These are phyloP conservation scores for Pseudogymnoascus sp. DNA, from an alignment of 2,329 filamentous ascomycete genomes.

Conservation along the genomic window DNA sequence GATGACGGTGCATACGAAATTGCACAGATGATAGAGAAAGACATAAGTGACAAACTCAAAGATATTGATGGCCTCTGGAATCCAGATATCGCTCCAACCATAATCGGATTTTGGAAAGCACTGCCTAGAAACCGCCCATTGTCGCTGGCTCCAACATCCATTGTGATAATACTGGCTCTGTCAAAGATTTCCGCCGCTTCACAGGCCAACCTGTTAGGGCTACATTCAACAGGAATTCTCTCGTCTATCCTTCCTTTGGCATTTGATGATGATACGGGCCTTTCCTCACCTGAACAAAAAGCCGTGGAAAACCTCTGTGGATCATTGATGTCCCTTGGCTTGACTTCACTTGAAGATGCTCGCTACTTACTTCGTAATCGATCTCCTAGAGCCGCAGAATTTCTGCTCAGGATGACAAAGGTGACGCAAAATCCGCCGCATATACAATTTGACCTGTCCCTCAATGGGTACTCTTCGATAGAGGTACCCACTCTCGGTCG, in stretches of 20 bases:
- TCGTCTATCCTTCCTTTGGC: constrained; percentile 56
- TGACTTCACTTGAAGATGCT: constrained; percentile 74
- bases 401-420: constrained; percentile 65
- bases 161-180: constrained; percentile 47
- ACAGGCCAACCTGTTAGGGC: constrained; percentile 57
- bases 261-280: constrained; percentile 42
- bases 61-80: constrained; percentile 47
- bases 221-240: constrained; percentile 65
- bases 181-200: constrained; percentile 49
- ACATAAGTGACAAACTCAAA: constrained; percentile 41
- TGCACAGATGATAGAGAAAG: constrained; percentile 24
- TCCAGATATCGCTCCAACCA: constrained; percentile 52
- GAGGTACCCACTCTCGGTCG: constrained; percentile 82
- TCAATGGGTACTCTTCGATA: constrained; percentile 80
- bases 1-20: constrained; percentile 19
- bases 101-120: constrained; percentile 56
- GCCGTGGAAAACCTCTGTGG: constrained; percentile 60
- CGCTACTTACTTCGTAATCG: constrained; percentile 57
- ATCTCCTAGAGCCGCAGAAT: constrained; percentile 51
- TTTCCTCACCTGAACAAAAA: constrained; percentile 47
- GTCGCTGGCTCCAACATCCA: constrained; percentile 43
- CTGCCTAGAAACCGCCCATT: constrained; percentile 41
- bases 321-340: constrained; percentile 63
- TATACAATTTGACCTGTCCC: constrained; percentile 87
- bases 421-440: constrained; percentile 70